Base-by-base conservation (phyloP, 1,139 yeast species). In the Suhomyces panamericanus region DNA sequence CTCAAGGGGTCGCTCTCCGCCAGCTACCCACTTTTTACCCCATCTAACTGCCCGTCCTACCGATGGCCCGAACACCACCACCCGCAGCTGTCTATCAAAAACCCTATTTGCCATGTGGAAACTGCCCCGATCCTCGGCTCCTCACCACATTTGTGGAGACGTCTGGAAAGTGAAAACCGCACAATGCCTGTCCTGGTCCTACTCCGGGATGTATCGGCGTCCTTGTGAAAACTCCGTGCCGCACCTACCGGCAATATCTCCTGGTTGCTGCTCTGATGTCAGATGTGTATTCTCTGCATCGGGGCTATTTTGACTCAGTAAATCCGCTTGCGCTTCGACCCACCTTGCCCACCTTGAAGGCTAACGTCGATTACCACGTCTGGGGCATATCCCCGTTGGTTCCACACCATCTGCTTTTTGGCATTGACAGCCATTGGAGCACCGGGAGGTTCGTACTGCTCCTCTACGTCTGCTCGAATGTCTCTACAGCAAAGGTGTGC, bases 21-120 rank as follows among this genome's bases (percentile, higher is more conserved):
- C n/a, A 15, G 15, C 39, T 40, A 34, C 43, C 43, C 31, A 17
- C 12, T 9, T 17, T 35, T 29, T 30, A 30, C 43, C 43, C 43
- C 43, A 31, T 40, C 30, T 5, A 20, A n/a, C 27, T 20, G 26
- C 28, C 42, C 39, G 12, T 35, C 31, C n/a, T 29, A 35, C 43
- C 43, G 43, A 30, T n/a, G 15, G 17, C 11, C 36, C 35, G 36
- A 32, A 26, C 27, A 8, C 24, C 32, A 24, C 31, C 14, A n/a
- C 16, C 26, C 7, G 14, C 31, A 11, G 6, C 15, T 11, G 14
- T 27, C 15, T 7, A 5, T 20, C 24, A 20, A 7, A 20, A 20
- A 20, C 24, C 8, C 24, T 20, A 5, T 20, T 20, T 20, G 24
- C 24, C 24, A 20, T 20, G 24, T 20, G 24, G 7, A 8, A 6